A percentile compares a stretch with the other conserved stretches of the same genome.
phyloP scores from a whole-genome alignment of 305 asterid species.

The Fraxinus xanthoxyloides region DNA sequence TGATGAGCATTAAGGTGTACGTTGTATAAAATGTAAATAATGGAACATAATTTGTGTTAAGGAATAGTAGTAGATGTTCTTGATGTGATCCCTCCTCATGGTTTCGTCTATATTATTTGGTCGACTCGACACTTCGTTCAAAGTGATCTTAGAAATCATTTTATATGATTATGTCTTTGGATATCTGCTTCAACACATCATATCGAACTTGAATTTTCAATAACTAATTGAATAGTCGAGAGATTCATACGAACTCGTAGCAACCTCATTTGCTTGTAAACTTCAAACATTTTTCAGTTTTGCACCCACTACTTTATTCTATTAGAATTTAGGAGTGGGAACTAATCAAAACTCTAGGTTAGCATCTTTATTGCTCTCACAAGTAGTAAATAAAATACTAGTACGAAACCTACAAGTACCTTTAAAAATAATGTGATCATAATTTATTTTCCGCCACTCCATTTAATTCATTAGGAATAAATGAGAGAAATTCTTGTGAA shows the following conservation, averaged over 20 bases:
- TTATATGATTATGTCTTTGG: not conserved
- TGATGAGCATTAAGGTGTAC: not conserved
- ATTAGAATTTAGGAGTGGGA: not conserved
- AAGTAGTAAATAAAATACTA: no score
- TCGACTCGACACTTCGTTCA: not conserved
- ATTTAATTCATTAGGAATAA: not conserved
- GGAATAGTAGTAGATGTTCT: no score
- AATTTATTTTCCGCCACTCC: not conserved
- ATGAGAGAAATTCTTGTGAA: not conserved
- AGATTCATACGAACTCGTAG: no score
- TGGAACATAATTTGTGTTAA: not conserved
- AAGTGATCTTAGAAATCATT: not conserved
- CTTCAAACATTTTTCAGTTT: not conserved
- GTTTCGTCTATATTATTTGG: not conserved
- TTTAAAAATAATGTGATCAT: not conserved
- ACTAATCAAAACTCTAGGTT: not conserved
- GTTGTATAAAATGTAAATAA: no score
- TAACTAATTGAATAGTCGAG: not conserved
- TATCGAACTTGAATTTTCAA: not conserved
- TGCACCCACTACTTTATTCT: not conserved
- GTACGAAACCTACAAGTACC: not conserved
- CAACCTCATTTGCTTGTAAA: not conserved
- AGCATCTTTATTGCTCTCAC: not conserved
- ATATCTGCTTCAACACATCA: not conserved
- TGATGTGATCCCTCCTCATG: not conserved